Conservation (phyloP, 495 filamentous ascomycete species). For the Podospora anserina region DNA sequence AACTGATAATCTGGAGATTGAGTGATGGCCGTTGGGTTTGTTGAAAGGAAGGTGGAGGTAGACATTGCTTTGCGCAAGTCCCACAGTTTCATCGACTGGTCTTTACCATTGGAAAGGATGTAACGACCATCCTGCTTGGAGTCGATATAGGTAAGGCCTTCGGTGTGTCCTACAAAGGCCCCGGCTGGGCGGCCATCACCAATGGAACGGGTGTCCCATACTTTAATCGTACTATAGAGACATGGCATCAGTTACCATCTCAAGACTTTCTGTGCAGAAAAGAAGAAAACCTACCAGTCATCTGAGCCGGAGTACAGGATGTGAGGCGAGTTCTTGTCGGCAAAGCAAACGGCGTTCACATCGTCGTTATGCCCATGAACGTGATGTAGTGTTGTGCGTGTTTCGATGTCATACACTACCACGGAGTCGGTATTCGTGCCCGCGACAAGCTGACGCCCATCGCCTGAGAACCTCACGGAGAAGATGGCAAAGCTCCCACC, state of each 20-base stretch:
- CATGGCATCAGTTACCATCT: background rate
- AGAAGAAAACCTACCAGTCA: constrained; percentile 51
- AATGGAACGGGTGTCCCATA: constrained; percentile 93
- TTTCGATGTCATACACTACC: constrained; percentile 91
- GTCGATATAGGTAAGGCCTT: constrained; percentile 93
- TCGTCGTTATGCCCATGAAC: constrained; percentile 79
- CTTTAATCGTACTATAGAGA: constrained; percentile 66
- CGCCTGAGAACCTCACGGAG: constrained; percentile 89
- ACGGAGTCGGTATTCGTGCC: constrained; percentile 77
- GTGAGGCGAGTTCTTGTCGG: constrained; percentile 83
- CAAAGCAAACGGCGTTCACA: constrained; percentile 97
- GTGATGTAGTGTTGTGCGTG: constrained; percentile 64
- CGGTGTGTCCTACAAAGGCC: constrained; percentile 89
- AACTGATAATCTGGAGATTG: constrained; percentile 50
- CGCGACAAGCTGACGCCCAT: constrained; percentile 86
- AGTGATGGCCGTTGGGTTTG: constrained; percentile 33
- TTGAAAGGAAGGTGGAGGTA: constrained; percentile 58
- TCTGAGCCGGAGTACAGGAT: constrained; percentile 96
- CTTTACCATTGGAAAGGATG: constrained; percentile 89
- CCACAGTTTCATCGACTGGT: constrained; percentile 98
- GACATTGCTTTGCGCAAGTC: constrained; percentile 82
- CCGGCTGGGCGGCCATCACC: constrained; percentile 83
- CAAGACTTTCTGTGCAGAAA: background rate
- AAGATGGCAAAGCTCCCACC: constrained; percentile 63
- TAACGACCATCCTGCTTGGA: constrained; percentile 95